These are phyloP conservation scores for Erucastrum elatum DNA, from an alignment of 345 rosid species.

Conservation along the genomic window DNA sequence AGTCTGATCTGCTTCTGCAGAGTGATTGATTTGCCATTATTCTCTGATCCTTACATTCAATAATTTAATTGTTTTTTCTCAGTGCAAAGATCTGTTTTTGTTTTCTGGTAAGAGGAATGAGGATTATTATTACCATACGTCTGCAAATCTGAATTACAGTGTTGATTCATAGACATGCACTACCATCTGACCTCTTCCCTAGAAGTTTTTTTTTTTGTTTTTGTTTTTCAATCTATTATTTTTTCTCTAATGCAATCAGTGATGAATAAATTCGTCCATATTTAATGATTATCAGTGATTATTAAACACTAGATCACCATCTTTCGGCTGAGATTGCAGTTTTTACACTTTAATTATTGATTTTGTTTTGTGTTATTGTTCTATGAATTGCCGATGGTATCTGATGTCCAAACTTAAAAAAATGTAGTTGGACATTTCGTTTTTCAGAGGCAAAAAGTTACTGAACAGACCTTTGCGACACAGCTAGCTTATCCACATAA, in stretches of 20 bases:
- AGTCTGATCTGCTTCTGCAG: conserved; percentile 53
- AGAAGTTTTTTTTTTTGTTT: background rate
- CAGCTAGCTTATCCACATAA: background rate
- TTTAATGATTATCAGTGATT: conserved; percentile 56
- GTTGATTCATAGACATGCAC: background rate
- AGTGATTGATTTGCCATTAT: conserved; percentile 35
- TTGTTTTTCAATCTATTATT: background rate
- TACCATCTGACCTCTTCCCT: background rate
- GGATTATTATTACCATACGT: background rate
- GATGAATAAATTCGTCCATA: conserved; percentile 51
- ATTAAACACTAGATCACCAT: conserved; percentile 61
- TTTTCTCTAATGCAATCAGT: conserved; percentile 51
- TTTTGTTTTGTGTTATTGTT: background rate
- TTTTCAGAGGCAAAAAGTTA: background rate
- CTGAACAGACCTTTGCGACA: conserved; percentile 12
- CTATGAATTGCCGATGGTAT: background rate
- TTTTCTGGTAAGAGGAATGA: background rate
- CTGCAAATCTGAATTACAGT: background rate
- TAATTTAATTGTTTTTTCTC: too few relatives aligned
- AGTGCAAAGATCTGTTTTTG: background rate
- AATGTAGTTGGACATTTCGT: background rate
- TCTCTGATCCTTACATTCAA: conserved; percentile 39
- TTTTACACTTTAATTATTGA: background rate
- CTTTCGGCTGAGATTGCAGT: conserved; percentile 86
- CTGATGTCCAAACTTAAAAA: background rate